These are phyloP conservation scores for Metschnikowia kofuensis DNA, from an alignment of 805 yeast genomes.

Conservation along the genomic window DNA sequence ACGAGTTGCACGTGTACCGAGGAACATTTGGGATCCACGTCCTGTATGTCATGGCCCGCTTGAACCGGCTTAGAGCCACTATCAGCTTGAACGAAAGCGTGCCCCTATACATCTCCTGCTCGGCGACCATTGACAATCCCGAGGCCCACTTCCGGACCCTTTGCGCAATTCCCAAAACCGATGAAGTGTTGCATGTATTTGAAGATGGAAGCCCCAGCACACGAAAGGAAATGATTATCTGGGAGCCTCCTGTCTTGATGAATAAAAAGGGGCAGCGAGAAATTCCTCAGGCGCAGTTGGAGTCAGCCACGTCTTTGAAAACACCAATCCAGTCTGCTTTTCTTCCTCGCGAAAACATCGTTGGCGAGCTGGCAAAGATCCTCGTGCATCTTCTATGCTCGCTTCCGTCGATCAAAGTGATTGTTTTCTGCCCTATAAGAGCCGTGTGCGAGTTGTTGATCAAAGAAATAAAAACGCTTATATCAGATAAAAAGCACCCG, in stretches of 20 bases:
- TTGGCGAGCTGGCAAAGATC: constrained; percentile 72
- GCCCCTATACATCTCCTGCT: constrained; percentile 78
- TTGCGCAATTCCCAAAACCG: constrained; percentile 56
- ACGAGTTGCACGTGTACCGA: constrained; percentile 81
- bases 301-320: constrained; percentile 9
- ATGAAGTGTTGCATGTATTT: constrained; percentile 52
- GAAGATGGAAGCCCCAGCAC: constrained; percentile 92
- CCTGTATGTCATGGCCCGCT: constrained; percentile 75
- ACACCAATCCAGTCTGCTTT: constrained; percentile 14
- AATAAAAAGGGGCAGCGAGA: constrained; percentile 50
- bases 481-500: constrained; percentile 33
- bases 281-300: constrained; percentile 10
- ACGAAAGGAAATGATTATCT: constrained; percentile 66
- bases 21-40: constrained; percentile 95
- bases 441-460: constrained; percentile 82
- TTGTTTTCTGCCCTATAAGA: constrained; percentile 87
- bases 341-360: constrained; percentile 58
- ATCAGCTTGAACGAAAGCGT: constrained; percentile 5
- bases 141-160: constrained; percentile 65
- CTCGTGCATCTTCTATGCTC: constrained; percentile 61
- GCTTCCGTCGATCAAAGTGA: constrained; percentile 62
- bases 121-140: constrained; percentile 87
- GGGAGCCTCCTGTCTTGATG: constrained; percentile 76
- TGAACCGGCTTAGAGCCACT: constrained; percentile 52
- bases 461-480: constrained; percentile 69